Base-by-base conservation (phyloP, 2,329 filamentous ascomycete species). In the Aaosphaeria pasadenensis region DNA sequence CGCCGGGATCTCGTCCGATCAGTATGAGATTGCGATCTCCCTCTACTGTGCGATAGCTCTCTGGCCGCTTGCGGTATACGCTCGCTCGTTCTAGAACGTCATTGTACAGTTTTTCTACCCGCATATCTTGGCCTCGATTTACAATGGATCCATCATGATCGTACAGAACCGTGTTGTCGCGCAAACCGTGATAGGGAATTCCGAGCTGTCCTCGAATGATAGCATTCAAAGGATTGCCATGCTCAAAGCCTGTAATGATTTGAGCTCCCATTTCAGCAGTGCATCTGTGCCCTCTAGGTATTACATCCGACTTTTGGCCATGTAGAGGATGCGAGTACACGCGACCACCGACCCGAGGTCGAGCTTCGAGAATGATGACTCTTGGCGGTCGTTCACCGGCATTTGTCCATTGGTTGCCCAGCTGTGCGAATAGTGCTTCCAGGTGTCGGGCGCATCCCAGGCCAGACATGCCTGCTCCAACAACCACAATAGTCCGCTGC, bases 201-300 rank as follows among this genome's bases (percentile, higher is more conserved):
- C 87, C 88, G 43, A 99, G 79, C 70, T 99, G 95, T 11, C 89
- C 91, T 56, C 94, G 86, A 48, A 99, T 85, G 50, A 99, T 84
- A 43, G 91, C 83, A 66, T 96, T 95, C 58, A 99, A 75, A 5
- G 94, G 94, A 60, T 99, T 99, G 13, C 95, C 95, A 56, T 89
- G 84, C 57, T 97, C 91, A 66, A 97, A 99, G 0, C 94, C 94
- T 32, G 95, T 96, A 52, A 99, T 91, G 51, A 99, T 97, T 79
- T 99, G 96, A 47, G 92, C 94, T 30, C 94, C 94, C 85, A 96
- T 95, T 69, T 99, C 94, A 31, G 90, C 94, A 17, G 91, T 97
- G 63, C 87, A 87, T 44, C 72, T 81, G 67, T 79, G 82, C 71
- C 77, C 65, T 56, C 76, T 60, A 65, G 77, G 72, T 64, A 83